Conservation (phyloP, 2,329 filamentous ascomycete species). For the Claviceps paspali region DNA sequence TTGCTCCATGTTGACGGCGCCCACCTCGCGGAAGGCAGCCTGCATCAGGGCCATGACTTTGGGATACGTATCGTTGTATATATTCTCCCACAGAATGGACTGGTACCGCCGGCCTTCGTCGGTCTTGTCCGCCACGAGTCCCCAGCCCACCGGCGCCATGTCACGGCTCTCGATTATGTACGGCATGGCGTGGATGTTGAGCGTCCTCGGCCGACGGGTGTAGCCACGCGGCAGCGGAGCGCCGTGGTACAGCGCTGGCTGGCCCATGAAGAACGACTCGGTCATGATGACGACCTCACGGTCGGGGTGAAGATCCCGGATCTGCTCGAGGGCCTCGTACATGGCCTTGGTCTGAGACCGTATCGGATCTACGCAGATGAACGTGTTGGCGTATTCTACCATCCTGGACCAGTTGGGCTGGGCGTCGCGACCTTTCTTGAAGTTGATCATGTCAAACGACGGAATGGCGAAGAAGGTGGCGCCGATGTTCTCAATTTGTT, state of each 20-base stretch:
- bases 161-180: conserved; percentile 18
- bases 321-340: background rate
- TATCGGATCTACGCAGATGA: too few species aligned
- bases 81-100: background rate
- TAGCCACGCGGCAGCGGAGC: conserved; percentile 23
- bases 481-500: conserved; percentile 6
- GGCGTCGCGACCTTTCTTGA: background rate
- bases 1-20: background rate
- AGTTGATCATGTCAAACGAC: background rate
- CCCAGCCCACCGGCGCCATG: background rate
- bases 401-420: background rate
- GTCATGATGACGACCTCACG: conserved; percentile 27
- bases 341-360: too few species aligned
- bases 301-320: conserved; percentile 6
- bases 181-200: conserved; percentile 25
- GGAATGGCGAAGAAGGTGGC: background rate
- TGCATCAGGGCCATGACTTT: background rate
- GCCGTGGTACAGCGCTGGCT: conserved; percentile 22
- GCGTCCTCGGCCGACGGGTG: conserved; percentile 16
- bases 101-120: background rate
- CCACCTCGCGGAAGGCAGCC: background rate
- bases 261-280: conserved; percentile 24
- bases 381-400: fast-evolving
- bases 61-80: background rate
- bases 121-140: background rate